Evolutionary conservation across 768 basidiomycete genomes (phyloP), one percentile per base, ranked within the genome.

Genomic region (Candolleomyces eurysporus): DNA sequence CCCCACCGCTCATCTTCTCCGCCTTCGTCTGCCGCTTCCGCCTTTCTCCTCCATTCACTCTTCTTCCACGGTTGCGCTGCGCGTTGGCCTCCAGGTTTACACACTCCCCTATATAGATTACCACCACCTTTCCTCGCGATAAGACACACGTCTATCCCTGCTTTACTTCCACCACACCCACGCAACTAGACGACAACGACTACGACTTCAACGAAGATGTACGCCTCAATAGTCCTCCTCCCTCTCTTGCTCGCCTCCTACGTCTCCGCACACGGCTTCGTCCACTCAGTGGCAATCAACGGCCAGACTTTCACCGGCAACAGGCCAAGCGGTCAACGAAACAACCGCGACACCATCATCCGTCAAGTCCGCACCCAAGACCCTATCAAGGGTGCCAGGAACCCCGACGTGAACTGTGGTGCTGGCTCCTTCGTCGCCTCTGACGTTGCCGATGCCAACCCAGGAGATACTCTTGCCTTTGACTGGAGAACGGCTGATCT

Each of bases 321-420:
- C 62, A 60, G 61, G 5, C 77, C 78, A 7, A 65, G 62, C 32
- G 63, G 58, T 21, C 40, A 51, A 43, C 19, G 57, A 39, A 48
- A 49, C 36, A 32, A 56, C 36, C 61, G 69, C 19, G 77, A 76
- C 61, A 46, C 61, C 13, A 71, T 78, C 61, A 78, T 82, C 60
- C 80, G 82, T 26, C 75, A 79, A 61, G 68, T 83, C 60, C 68
- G 64, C 65, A 61, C 64, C 0, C 72, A 70, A 5, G 68, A 70
- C 51, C 83, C 83, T 0, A 75, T 79, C 65, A 77, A 90, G 71
- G 85, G 85, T 43, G 81, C 86, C 19, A 72, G 58, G 42, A 89
- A 89, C 66, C 66, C 80, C 2, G 77, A 75, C 56, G 53, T 89
- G 11, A 87, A 83, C 71, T 91, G 90, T 64, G 90, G 90, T 11